Conservation (phyloP, 2,329 filamentous ascomycete species). For the Graphilbum sp. region DNA sequence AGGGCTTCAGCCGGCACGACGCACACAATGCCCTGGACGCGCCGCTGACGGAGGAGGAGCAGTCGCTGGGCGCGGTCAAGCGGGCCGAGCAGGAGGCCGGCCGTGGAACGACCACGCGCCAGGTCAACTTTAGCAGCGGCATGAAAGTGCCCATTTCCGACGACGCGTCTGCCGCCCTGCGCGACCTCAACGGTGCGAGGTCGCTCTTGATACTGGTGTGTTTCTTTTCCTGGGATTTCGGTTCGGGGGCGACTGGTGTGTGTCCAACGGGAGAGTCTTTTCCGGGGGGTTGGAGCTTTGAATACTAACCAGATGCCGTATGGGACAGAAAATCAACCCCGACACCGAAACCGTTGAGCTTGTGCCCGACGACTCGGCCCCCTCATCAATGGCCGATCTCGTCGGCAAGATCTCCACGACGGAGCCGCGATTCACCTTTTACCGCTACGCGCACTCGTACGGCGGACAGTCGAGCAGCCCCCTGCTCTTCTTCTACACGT, state of each 20-base stretch:
- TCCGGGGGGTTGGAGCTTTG: too few relatives aligned
- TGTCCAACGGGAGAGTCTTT: too few relatives aligned
- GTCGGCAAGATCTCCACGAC: constrained; percentile 41
- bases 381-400: constrained; percentile 41
- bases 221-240: constrained; percentile 7
- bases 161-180: constrained; percentile 48
- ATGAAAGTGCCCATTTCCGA: constrained; percentile 42
- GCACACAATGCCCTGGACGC: constrained; percentile 47
- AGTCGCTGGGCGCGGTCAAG: constrained; percentile 53
- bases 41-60: constrained; percentile 66
- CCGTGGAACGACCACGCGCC: constrained; percentile 43
- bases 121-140: constrained; percentile 42
- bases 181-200: constrained; percentile 33
- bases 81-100: constrained; percentile 59
- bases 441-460: constrained; percentile 45
- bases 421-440: constrained; percentile 68
- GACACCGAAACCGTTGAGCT: constrained; percentile 54
- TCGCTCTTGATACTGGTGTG: constrained; percentile 50
- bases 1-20: constrained; percentile 59
- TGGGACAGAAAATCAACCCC: constrained; percentile 50
- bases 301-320: too few relatives aligned
- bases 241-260: too few relatives aligned
- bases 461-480: constrained; percentile 35
- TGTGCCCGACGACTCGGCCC: constrained; percentile 32
- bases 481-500: constrained; percentile 71